Evolutionary conservation across 1,139 yeast species (phyloP).

Genomic region (Diutina sp.): DNA sequence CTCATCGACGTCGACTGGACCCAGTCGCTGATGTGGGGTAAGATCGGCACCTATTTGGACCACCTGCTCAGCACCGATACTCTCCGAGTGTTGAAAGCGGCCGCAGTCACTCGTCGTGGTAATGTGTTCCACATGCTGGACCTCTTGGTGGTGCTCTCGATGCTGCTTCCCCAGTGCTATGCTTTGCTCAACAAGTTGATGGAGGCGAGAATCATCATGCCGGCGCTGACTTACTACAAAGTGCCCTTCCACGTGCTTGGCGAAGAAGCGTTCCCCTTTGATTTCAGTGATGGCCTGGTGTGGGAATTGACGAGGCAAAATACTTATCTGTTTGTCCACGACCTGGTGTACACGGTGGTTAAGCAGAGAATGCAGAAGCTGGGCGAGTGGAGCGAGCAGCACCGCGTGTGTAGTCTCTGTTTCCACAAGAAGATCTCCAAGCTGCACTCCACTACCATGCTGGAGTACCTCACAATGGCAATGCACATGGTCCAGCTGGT

Average conservation of each 20-base stretch:
- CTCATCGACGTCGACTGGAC: background rate
- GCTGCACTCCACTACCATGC: constrained; percentile 10
- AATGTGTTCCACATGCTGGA: constrained; percentile 32
- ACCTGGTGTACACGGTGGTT: constrained; percentile 18
- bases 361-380: constrained; percentile 13
- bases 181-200: constrained; percentile 22
- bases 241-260: constrained; percentile 31
- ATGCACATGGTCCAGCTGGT: constrained; percentile 19
- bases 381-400: constrained; percentile 18
- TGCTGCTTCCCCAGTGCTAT: constrained; percentile 14
- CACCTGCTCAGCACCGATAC: constrained; percentile 10
- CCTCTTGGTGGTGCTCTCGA: constrained; percentile 24
- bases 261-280: constrained; percentile 21
- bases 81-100: constrained; percentile 20
- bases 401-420: constrained; percentile 31
- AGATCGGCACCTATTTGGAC: constrained; percentile 8
- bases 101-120: constrained; percentile 30
- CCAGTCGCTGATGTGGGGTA: constrained; percentile 2
- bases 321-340: constrained; percentile 23
- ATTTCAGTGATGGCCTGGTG: constrained; percentile 21
- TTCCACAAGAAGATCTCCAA: constrained; percentile 15
- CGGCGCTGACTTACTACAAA: constrained; percentile 33
- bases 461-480: constrained; percentile 21
- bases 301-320: constrained; percentile 23
- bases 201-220: constrained; percentile 20